Base-by-base conservation (phyloP, 495 filamentous ascomycete genomes). In the Penicillium robsamsonii region DNA sequence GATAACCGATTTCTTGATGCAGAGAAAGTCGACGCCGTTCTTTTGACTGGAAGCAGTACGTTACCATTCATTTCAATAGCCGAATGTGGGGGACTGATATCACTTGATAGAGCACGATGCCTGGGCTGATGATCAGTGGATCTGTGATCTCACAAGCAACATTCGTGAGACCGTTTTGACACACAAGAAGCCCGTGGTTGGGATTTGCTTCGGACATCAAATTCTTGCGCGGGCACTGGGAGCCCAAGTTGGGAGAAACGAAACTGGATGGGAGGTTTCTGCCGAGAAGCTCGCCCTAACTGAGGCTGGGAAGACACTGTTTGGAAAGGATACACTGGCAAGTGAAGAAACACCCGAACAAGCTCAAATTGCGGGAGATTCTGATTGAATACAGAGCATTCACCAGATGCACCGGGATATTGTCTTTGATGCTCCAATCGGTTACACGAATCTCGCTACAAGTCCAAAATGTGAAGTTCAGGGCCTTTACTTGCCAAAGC, bases 121-220 rank as follows among this genome's bases (percentile, higher is more conserved):
- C 2, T 88, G 82, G 64, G 83, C 87, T 24, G 72, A 87, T 60
- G 78, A 82, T 54, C 71, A 80, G 0, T 96, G 90, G 92, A 90
- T 95, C 29, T 18, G 84, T 13, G 76, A 77, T 9, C 78, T 96
- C 1, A 84, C 88, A 0, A 78, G 84, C 30, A 96, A 84, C 63
- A 75, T 81, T 0, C 76, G 77, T 40, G 68, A 76, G 30, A 48
- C 85, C 50, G 65, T 89, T 43, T 59, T 68, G 46, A 72, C 82
- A 40, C 61, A 71, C n/a, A 70, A 77, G 56, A 81, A 92, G 42
- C 78, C 81, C 6, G 74, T 93, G 13, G 75, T 96, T 29, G 92
- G 92, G 4, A 80, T 94, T 10, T 96, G 92, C 64, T 96, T 92
- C 66, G 92, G 92, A n/a, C 91, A 96, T 66, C 91, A 96, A 71